phyloP scores from a whole-genome alignment of 345 rosid species.

The Boechera stricta region DNA sequence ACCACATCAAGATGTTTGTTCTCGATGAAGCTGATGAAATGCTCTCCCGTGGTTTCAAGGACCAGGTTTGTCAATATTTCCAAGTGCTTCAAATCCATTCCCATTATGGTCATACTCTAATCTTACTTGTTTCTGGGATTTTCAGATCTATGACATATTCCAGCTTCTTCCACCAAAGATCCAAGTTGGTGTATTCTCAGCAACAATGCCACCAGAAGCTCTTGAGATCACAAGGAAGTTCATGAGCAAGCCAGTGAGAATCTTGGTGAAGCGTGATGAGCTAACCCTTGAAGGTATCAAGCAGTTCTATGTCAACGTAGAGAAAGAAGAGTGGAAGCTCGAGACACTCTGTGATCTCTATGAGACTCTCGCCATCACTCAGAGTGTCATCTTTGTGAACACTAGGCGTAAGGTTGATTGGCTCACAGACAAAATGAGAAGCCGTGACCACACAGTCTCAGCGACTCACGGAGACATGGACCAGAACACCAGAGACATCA shows the following conservation, averaged over 20 bases:
- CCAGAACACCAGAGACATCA: conserved; percentile 76
- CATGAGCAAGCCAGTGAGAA: conserved; percentile 79
- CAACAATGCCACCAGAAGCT: conserved; percentile 83
- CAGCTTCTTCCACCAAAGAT: conserved; percentile 73
- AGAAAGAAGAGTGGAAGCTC: conserved; percentile 83
- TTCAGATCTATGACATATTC: conserved; percentile 78
- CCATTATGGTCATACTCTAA: background rate
- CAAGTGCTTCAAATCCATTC: background rate
- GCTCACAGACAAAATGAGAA: conserved; percentile 77
- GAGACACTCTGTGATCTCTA: conserved; percentile 82
- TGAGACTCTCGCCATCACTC: conserved; percentile 75
- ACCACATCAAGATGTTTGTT: conserved; percentile 69
- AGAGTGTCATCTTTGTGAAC: conserved; percentile 78
- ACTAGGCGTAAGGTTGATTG: conserved; percentile 78
- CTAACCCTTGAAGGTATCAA: conserved; percentile 82
- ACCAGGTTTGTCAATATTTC: conserved; percentile 55
- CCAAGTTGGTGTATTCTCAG: conserved; percentile 83
- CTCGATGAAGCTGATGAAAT: conserved; percentile 86
- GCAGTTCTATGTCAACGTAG: conserved; percentile 71
- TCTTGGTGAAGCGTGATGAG: conserved; percentile 81
- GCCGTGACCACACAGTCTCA: conserved; percentile 75
- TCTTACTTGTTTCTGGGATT: conserved; percentile 6
- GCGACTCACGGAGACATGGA: conserved; percentile 86
- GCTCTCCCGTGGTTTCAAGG: conserved; percentile 89
- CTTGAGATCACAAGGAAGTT: conserved; percentile 84